A percentile compares a stretch with the other conserved stretches of the same genome.
These are phyloP conservation scores for Wallacemonas sp. DNA, from an alignment of 208 protist genomes.

Conservation along the genomic window DNA sequence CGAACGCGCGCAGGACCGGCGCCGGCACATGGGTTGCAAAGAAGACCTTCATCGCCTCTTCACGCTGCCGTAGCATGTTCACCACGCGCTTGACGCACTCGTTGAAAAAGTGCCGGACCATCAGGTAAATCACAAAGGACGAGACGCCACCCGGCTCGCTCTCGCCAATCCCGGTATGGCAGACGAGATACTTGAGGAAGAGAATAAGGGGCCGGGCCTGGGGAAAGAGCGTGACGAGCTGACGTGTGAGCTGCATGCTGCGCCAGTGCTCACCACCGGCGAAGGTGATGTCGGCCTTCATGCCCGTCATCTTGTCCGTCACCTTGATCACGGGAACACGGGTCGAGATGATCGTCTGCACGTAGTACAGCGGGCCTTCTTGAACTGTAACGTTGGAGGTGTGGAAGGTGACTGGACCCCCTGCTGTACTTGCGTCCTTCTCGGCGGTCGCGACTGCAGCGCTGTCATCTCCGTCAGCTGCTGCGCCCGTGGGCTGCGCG, in stretches of 20 bases:
- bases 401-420: neutral
- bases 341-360: constrained; percentile 78
- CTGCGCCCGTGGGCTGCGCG: neutral
- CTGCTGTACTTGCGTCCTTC: neutral
- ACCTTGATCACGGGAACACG: constrained; percentile 89
- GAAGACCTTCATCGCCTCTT: constrained; percentile 16
- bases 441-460: neutral
- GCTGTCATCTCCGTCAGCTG: constrained; percentile 7
- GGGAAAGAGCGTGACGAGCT: constrained; percentile 57
- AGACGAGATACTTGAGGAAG: constrained; percentile 84
- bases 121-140: constrained; percentile 85
- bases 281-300: constrained; percentile 83
- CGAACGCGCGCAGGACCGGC: constrained; percentile 3
- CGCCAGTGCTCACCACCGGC: constrained; percentile 87
- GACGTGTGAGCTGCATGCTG: constrained; percentile 78
- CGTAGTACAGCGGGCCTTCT: constrained; percentile 60
- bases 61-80: constrained; percentile 32
- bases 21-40: constrained; percentile 6
- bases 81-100: constrained; percentile 45
- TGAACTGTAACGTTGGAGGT: constrained; percentile 47
- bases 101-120: constrained; percentile 86
- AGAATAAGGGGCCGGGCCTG: constrained; percentile 71
- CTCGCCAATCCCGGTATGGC: constrained; percentile 63
- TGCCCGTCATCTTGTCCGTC: constrained; percentile 54
- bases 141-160: constrained; percentile 72